Evolutionary conservation across 805 yeast genomes (phyloP), one percentile per base, ranked within the genome.

Genomic region (Teunomyces stri): DNA sequence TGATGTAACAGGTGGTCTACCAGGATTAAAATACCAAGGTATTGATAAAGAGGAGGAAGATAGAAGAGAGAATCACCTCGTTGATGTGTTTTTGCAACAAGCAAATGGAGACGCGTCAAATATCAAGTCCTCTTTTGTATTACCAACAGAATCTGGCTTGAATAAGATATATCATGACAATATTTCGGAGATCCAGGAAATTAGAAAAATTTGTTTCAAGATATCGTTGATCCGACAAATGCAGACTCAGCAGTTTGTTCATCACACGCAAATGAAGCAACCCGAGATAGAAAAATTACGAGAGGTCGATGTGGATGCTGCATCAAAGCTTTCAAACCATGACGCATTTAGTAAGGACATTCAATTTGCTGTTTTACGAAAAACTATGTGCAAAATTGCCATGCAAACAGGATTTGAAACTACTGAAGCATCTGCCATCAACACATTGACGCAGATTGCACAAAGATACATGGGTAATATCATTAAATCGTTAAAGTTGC

Each of bases 381-480:
- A 86, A 55, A 79, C 85, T 35, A 80, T 88, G 0, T 79, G 91
- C 15, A 89, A 89, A 51, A 69, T 94, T 15, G 81, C 88, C 1
- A 92, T 94, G 98, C 85, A 89, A 35, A 83, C 85, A 37, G 99
- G 99, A 0, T 94, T 88, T 69, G 98, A 94, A 67, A 72, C 86
- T 0, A 79, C 95, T 0, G 89, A 88, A 54, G 81, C 85, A 10
- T 71, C 75, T 42, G 97, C 97, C 5, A 76, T 88, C 21, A 85
- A 87, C 51, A 79, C 89, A 2, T 66, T 94, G 47, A 81, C 97
- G 0, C 95, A 89, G 54, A 65, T 94, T 28, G 92, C 97, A 0
- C 92, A 88, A 42, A 84, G 78, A 50, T 91, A 87, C 59, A 62
- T 94, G 67, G 76, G 82, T 38, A 90, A 88, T 59, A 69, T 94